Evolutionary conservation across 129 eudicot genomes (phyloP).

Genomic region (Gnaphalium uliginosum): DNA sequence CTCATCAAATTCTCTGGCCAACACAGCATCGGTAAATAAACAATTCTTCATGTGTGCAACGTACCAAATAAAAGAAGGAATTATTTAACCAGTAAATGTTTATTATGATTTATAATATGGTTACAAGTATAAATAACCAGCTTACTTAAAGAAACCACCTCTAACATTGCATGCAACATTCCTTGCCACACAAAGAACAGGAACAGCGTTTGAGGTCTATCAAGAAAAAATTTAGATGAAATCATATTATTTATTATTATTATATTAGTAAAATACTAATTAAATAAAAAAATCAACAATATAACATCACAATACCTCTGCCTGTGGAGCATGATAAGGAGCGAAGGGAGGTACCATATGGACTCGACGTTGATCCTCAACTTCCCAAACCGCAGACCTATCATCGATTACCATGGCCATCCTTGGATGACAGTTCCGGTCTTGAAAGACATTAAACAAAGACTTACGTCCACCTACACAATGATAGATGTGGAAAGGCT

Average conservation of each 20-base stretch:
- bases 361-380: constrained; percentile 94
- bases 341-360: constrained; percentile 95
- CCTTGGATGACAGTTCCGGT: constrained; percentile 84
- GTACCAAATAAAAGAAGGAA: not conserved
- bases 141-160: constrained; percentile 94
- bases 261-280: not conserved
- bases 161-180: constrained; percentile 98
- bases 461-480: constrained; percentile 73
- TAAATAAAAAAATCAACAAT: constrained; percentile 14
- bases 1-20: constrained; percentile 86
- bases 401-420: constrained; percentile 99
- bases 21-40: constrained; percentile 25
- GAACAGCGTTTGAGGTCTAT: constrained; percentile 80
- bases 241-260: not conserved
- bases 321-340: constrained; percentile 98
- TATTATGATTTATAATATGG: constrained; percentile 1
- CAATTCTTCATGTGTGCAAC: not conserved
- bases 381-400: constrained; percentile 96
- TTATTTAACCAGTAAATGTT: constrained; percentile 5
- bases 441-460: constrained; percentile 75
- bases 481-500: not conserved
- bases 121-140: constrained; percentile 22
- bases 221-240: constrained; percentile 9
- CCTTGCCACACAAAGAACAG: constrained; percentile 94
- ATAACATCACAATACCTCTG: constrained; percentile 66